Percentiles rank a stretch among this genome's conserved stretches.
These are phyloP conservation scores for Borovskyia barvae DNA, from an alignment of 208 protist genomes.

Conservation along the genomic window DNA sequence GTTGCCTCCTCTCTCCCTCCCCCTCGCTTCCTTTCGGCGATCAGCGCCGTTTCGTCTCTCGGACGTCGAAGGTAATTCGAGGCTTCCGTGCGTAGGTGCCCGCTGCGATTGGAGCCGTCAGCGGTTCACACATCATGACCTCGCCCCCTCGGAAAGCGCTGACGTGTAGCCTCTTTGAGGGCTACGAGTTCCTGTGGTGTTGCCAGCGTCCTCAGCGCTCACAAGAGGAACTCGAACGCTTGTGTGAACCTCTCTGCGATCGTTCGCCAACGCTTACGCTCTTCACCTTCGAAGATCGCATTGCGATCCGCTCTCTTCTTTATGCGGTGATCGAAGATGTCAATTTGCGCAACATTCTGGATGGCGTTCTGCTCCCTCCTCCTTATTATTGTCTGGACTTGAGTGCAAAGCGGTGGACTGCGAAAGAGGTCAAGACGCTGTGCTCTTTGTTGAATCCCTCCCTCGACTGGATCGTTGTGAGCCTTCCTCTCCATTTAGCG, in stretches of 20 bases:
- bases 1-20: too few species aligned
- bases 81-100: too few species aligned
- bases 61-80: too few species aligned
- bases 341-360: slow-evolving; percentile 50
- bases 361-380: slow-evolving; percentile 67
- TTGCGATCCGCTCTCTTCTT: slow-evolving; percentile 56
- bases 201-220: slow-evolving; percentile 36
- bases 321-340: slow-evolving; percentile 51
- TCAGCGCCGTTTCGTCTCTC: too few species aligned
- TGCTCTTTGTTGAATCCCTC: slow-evolving; percentile 36
- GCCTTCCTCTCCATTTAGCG: slow-evolving; percentile 70
- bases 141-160: too few species aligned
- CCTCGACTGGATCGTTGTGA: slow-evolving; percentile 50
- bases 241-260: slow-evolving; percentile 1
- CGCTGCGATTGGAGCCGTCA: too few species aligned
- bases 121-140: too few species aligned
- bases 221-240: slow-evolving; percentile 19
- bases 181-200: slow-evolving; percentile 60
- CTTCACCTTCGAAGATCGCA: slow-evolving; percentile 57
- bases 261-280: background rate
- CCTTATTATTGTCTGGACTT: slow-evolving; percentile 55
- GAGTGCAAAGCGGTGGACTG: slow-evolving; percentile 25
- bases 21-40: too few species aligned
- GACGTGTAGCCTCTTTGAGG: slow-evolving; percentile 36
- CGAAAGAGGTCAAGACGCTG: slow-evolving; percentile 35